Percentiles rank a stretch among this genome's conserved stretches.
phyloP scores from a whole-genome alignment of 2,329 filamentous ascomycete species.

The Trematosphaeria pertusa region DNA sequence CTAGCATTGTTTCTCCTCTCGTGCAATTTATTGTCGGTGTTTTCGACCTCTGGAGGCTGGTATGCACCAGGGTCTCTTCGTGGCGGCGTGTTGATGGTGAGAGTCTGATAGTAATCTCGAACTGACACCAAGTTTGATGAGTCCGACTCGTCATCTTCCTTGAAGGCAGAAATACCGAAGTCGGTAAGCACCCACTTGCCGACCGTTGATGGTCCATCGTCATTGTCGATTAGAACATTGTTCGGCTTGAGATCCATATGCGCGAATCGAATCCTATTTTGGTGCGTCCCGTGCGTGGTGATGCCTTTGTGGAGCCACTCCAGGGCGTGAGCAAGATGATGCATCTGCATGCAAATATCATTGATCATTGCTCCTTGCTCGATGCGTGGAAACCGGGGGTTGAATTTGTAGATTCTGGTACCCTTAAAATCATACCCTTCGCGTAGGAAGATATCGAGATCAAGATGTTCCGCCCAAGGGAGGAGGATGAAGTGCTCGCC shows the following conservation, averaged over 20 bases:
- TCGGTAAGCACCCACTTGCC: conserved; percentile 13
- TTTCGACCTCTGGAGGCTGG: conserved; percentile 10
- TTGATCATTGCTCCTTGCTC: conserved; percentile 2
- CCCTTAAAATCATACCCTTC: conserved; percentile 6
- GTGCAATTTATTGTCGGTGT: neutral
- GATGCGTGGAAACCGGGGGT: neutral
- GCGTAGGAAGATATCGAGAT: conserved; percentile 7
- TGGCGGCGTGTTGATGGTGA: conserved; percentile 3
- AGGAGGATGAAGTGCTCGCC: conserved; percentile 7
- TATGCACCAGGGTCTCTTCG: conserved; percentile 8
- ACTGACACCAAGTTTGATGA: conserved; percentile 6
- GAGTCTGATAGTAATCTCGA: conserved; percentile 12
- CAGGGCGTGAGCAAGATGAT: conserved; percentile 8
- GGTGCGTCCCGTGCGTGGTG: neutral
- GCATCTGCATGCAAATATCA: conserved; percentile 8
- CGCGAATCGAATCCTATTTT: conserved; percentile 8
- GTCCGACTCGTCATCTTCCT: conserved; percentile 5
- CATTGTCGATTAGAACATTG: conserved; percentile 14
- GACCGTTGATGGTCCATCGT: conserved; percentile 4
- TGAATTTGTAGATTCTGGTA: conserved; percentile 1
- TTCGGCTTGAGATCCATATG: conserved; percentile 19
- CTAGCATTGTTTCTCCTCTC: conserved; percentile 2
- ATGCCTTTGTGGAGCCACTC: conserved; percentile 7
- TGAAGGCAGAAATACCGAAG: conserved; percentile 14
- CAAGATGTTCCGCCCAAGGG: conserved; percentile 9